Evolutionary conservation across 2,329 filamentous ascomycete genomes (phyloP), one percentile per base, ranked within the genome.

Genomic region (Fusarium austroafricanum): DNA sequence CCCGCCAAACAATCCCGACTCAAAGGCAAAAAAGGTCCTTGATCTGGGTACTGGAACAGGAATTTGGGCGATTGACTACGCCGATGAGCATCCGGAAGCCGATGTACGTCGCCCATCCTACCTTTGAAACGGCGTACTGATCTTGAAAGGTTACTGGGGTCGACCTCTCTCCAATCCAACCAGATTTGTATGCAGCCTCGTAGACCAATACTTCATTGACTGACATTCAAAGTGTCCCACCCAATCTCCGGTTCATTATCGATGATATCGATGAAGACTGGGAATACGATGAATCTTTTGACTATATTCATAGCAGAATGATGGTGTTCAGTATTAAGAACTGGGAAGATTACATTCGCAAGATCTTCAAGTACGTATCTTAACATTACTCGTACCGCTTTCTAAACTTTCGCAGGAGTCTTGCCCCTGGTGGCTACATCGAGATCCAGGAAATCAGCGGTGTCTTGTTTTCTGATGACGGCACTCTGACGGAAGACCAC

Each of bases 371-470:
- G 54, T 47, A 54, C 2, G 38, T 29, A 3, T 18, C 3, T 2
- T 10, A n/a, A n/a, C n/a, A 2, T 1, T 26, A 5, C 1, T 3
- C 1, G 5, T 2, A 7, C 0, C 5, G 0, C 1, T 3, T 0
- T 26, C 61, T 65, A 6, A 6, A 61, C 7, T 11, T 1, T 0
- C n/a, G 0, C 9, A 66, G 62, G 2, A 50, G 37, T 18, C 45
- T 66, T 0, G 10, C 33, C 0, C 61, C 61, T 2, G 60, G 60
- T 0, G 63, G 55, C 3, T 66, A 40, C 1, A 11, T 40, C 2
- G 63, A 66, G 2, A 17, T 66, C 3, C 61, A 66, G 18, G 63
- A 66, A 6, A 53, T 14, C 2, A 38, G 33, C 1, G 61, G 56
- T 2, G 14, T 23, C 0, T 38, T 61, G 0, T 3, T 40, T 8